Conservation (phyloP, 2,329 filamentous ascomycete species). For the Neofusicoccum cordaticola region DNA sequence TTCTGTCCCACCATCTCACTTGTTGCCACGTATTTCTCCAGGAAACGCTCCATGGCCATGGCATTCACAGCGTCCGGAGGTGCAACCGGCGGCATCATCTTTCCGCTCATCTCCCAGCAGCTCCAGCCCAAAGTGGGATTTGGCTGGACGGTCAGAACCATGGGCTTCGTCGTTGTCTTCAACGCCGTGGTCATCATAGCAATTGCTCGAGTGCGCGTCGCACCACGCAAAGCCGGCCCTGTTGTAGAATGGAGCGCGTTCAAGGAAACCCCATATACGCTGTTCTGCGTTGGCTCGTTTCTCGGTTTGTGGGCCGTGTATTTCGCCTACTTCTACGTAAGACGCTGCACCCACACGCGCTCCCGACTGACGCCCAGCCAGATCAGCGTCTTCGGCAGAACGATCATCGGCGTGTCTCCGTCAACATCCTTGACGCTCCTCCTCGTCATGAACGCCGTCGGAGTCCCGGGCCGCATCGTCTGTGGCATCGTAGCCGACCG, state of each 20-base stretch:
- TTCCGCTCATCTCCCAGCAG: slow-evolving; percentile 53
- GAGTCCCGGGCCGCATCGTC: slow-evolving; percentile 49
- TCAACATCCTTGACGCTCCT: slow-evolving; percentile 49
- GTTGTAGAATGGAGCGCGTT: slow-evolving; percentile 13
- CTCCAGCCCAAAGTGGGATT: slow-evolving; percentile 62
- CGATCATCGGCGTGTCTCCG: slow-evolving; percentile 40
- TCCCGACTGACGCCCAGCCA: neutral
- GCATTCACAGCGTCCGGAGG: slow-evolving; percentile 60
- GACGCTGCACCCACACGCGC: neutral
- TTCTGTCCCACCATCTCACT: slow-evolving; percentile 33
- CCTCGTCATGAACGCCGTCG: slow-evolving; percentile 52
- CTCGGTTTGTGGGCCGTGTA: slow-evolving; percentile 51
- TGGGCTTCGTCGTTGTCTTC: slow-evolving; percentile 59
- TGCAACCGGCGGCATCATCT: slow-evolving; percentile 61
- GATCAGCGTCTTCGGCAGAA: slow-evolving; percentile 10
- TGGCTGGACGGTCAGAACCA: slow-evolving; percentile 60
- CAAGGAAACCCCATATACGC: slow-evolving; percentile 47
- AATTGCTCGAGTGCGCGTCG: slow-evolving; percentile 37
- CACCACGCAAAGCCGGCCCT: slow-evolving; percentile 42
- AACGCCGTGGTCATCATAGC: slow-evolving; percentile 40
- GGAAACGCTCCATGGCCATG: slow-evolving; percentile 57
- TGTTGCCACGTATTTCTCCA: slow-evolving; percentile 56
- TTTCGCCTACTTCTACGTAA: slow-evolving; percentile 55
- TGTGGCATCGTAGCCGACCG: slow-evolving; percentile 46
- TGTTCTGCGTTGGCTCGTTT: slow-evolving; percentile 45